Conservation (phyloP, 1,284 basidiomycete species). For the Anthracocystis walkeri region DNA sequence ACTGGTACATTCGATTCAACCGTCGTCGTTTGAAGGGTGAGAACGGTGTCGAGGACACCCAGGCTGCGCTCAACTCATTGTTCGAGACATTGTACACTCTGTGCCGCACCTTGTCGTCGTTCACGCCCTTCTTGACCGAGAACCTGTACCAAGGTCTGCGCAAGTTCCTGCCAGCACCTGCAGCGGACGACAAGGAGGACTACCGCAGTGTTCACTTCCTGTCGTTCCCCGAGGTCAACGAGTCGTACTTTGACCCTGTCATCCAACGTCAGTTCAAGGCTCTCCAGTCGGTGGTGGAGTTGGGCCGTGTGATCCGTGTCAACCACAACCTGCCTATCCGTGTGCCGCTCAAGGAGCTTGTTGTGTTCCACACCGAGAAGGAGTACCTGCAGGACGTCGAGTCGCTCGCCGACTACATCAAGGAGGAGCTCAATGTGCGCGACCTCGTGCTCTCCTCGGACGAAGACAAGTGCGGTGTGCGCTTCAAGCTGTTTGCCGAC, state of each 20-base stretch:
- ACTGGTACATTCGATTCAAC: constrained; percentile 99
- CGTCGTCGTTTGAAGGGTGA: constrained; percentile 94
- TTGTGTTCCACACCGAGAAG: constrained; percentile 90
- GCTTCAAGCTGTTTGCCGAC: constrained; percentile 92
- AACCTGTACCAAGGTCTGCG: constrained; percentile 93
- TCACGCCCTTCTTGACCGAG: constrained; percentile 97
- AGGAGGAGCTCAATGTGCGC: constrained; percentile 95
- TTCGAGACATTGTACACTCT: constrained; percentile 96
- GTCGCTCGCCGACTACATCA: constrained; percentile 87
- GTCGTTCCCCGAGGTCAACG: constrained; percentile 89
- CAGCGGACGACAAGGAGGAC: constrained; percentile 76
- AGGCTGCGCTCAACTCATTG: constrained; percentile 90
- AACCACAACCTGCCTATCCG: constrained; percentile 78
- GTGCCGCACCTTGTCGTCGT: constrained; percentile 96
- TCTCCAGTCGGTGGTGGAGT: constrained; percentile 93
- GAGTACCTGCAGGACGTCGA: constrained; percentile 88
- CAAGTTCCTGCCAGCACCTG: constrained; percentile 75
- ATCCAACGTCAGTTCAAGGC: constrained; percentile 95
- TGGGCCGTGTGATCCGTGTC: constrained; percentile 90
- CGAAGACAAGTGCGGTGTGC: constrained; percentile 86
- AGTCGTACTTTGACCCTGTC: constrained; percentile 94
- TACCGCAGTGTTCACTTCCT: constrained; percentile 95
- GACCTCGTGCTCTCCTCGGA: constrained; percentile 89
- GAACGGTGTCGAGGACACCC: constrained; percentile 88
- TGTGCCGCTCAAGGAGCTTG: constrained; percentile 89